phyloP scores from a whole-genome alignment of 495 filamentous ascomycete species.

The Hyphodiscus hymeniophilus region DNA sequence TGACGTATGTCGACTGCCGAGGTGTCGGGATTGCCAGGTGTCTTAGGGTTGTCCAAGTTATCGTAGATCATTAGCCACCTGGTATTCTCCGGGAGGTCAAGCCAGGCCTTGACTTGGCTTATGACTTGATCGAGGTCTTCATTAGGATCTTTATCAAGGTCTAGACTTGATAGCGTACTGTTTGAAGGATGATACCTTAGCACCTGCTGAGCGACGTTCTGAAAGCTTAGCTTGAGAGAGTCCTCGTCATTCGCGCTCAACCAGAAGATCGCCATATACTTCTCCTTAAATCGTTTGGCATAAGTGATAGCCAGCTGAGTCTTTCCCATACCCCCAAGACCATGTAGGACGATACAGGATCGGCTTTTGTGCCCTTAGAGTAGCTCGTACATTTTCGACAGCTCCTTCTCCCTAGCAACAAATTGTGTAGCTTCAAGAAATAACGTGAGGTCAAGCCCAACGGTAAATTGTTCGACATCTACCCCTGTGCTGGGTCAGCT shows the following conservation, averaged over 20 bases:
- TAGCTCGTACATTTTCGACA: slow-evolving; percentile 20
- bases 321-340: slow-evolving; percentile 19
- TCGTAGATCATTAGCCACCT: slow-evolving; percentile 36
- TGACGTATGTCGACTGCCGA: slow-evolving; percentile 24
- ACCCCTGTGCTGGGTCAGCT: slow-evolving; percentile 11
- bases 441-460: slow-evolving; percentile 11
- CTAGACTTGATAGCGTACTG: too few species aligned
- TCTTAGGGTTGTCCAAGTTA: slow-evolving; percentile 34
- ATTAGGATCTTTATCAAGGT: slow-evolving; percentile 7
- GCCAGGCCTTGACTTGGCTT: slow-evolving; percentile 28
- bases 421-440: slow-evolving; percentile 11
- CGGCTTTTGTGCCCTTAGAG: slow-evolving; percentile 21
- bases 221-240: slow-evolving; percentile 29
- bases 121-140: slow-evolving; percentile 22
- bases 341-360: slow-evolving; percentile 20
- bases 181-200: too few species aligned
- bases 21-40: slow-evolving; percentile 13
- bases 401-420: slow-evolving; percentile 21
- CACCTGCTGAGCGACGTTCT: slow-evolving; percentile 19
- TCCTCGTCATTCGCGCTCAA: slow-evolving; percentile 21
- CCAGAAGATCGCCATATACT: slow-evolving; percentile 20
- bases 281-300: slow-evolving; percentile 16
- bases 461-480: too few species aligned
- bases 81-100: slow-evolving; percentile 29
- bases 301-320: slow-evolving; percentile 22